Evolutionary conservation across 2,329 filamentous ascomycete species (phyloP).

Genomic region (Leptographium galeiforme): DNA sequence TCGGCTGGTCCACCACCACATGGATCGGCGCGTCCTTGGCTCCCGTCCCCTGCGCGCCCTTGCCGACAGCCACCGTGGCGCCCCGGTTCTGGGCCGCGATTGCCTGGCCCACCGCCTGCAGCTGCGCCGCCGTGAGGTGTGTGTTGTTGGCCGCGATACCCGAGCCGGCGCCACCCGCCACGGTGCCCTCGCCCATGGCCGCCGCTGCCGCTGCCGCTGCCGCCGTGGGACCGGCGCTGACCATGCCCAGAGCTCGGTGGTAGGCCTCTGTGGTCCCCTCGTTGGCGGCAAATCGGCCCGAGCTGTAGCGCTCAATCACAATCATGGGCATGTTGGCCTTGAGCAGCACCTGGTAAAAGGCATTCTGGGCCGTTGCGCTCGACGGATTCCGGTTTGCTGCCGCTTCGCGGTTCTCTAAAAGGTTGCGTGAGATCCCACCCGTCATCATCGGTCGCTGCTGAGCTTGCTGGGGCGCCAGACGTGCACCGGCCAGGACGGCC

Average conservation of each 20-base stretch:
- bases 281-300: conserved; percentile 73
- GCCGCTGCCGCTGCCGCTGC: background rate
- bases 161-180: conserved; percentile 6
- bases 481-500: conserved; percentile 1
- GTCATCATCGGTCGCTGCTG: conserved; percentile 9
- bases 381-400: conserved; percentile 84
- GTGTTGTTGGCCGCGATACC: conserved; percentile 19
- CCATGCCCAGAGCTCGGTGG: conserved; percentile 50
- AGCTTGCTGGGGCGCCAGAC: background rate
- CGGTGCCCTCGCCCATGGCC: background rate
- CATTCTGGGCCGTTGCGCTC: conserved; percentile 79
- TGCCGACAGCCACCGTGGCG: conserved; percentile 46
- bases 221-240: conserved; percentile 15
- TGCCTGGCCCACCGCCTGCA: conserved; percentile 71
- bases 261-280: conserved; percentile 66
- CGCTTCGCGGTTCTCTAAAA: conserved; percentile 77
- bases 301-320: conserved; percentile 78
- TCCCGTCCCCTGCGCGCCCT: conserved; percentile 44
- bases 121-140: conserved; percentile 40
- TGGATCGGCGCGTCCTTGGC: conserved; percentile 78
- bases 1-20: conserved; percentile 86
- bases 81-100: conserved; percentile 59
- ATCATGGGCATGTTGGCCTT: conserved; percentile 91
- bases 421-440: conserved; percentile 41
- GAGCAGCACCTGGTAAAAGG: conserved; percentile 83